Base-by-base conservation (phyloP, 2,329 filamentous ascomycete species). In the Neurospora sp. region DNA sequence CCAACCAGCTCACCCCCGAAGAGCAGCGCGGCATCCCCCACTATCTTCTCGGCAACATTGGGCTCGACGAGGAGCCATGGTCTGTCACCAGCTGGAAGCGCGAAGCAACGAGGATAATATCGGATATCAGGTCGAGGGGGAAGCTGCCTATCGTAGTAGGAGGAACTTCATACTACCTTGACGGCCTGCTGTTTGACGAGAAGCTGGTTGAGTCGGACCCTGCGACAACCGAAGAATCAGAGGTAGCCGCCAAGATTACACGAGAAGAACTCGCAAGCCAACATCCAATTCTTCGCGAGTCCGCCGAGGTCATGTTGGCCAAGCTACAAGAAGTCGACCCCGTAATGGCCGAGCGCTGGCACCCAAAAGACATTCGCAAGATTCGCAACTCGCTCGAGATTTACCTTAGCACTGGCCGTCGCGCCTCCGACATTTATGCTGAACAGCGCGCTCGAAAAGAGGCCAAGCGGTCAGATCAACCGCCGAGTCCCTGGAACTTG, bases 111-210 rank as follows among this genome's bases (percentile, higher is more conserved):
- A 82, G 82, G 17, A 82, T 90, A 17, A 95, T 99, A 72, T 81
- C 86, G 33, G 92, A 96, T 58, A 97, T 99, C 69, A 87, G 91
- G 67, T 83, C 82, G 8, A 86, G 95, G 75, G 93, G 93, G 0
- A 92, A 91, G 72, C 80, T 97, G 13, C 96, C 96, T 0, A 93
- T 99, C 38, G 82, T 99, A 0, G 96, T 98, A 1, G 96, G 96
- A 36, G 96, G 96, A 9, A 97, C 95, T 11, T 93, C 97, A 76
- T 99, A 98, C 81, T 99, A 99, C 77, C 91, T 93, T 0, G 93
- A 97, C 76, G 89, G 93, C 0, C 84, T 99, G 17, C 84, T 99
- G 3, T 97, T 98, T 78, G 87, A 91, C 40, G 89, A 94, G 73
- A 85, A 86, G 17, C 79, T 94, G 7, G 83, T 92, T 1, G 82